A percentile compares a stretch with the other conserved stretches of the same genome.
phyloP scores from a whole-genome alignment of 257 asterid species.

The Gynochthodes officinalis region DNA sequence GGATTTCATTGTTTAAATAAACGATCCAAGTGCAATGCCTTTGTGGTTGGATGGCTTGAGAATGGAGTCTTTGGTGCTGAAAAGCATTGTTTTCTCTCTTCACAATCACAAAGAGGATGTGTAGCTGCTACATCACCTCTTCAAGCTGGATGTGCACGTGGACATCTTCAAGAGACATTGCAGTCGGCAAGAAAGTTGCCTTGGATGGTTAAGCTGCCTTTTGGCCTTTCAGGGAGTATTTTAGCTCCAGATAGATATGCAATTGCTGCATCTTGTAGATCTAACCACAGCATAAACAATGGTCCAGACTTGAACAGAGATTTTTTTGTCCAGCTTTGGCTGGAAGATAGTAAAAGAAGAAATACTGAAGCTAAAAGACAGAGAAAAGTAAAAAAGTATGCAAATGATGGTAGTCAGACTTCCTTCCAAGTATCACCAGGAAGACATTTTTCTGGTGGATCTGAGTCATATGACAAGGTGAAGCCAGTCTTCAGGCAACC shows the following conservation, averaged over 20 bases:
- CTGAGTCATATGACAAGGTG: slow-evolving; percentile 30
- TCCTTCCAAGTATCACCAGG: slow-evolving; percentile 29
- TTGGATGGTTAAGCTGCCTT: slow-evolving; percentile 36
- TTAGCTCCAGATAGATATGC: slow-evolving; percentile 26
- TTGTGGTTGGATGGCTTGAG: slow-evolving; percentile 24
- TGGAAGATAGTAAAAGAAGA: slow-evolving; percentile 49
- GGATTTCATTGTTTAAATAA: slow-evolving; percentile 35
- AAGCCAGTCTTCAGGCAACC: slow-evolving; percentile 63
- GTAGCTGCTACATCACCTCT: slow-evolving; percentile 8
- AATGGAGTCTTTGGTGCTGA: slow-evolving; percentile 24
- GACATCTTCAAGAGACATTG: slow-evolving; percentile 3
- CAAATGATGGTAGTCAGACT: slow-evolving; percentile 25
- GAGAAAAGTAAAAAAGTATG: slow-evolving; percentile 26
- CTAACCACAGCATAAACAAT: slow-evolving; percentile 32
- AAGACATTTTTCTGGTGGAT: slow-evolving; percentile 44
- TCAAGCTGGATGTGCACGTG: slow-evolving; percentile 6
- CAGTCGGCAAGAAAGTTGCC: slow-evolving; percentile 23
- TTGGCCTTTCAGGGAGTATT: slow-evolving; percentile 22
- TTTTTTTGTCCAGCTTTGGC: slow-evolving; percentile 73
- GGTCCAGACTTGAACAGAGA: slow-evolving; percentile 65
- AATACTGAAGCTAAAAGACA: slow-evolving; percentile 30
- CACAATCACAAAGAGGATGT: slow-evolving; percentile 31
- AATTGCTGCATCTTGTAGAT: slow-evolving; percentile 31
- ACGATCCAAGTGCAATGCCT: slow-evolving; percentile 31
- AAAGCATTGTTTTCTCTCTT: slow-evolving; percentile 25